phyloP scores from a whole-genome alignment of 805 yeast species.

The Candida coquimbonensis region DNA sequence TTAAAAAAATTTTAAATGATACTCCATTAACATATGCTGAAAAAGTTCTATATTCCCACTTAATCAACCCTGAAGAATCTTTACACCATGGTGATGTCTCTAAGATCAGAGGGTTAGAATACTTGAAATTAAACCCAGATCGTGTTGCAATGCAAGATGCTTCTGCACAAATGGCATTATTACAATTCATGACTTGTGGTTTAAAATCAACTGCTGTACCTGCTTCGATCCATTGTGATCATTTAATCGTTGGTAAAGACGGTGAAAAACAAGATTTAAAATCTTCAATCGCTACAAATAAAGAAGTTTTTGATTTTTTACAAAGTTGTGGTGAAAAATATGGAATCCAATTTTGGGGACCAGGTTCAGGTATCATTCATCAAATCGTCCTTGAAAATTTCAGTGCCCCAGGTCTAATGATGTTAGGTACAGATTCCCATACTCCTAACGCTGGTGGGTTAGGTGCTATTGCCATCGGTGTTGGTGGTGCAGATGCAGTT shows the following conservation, averaged over 20 bases:
- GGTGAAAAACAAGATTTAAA: conserved; percentile 83
- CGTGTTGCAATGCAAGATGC: conserved; percentile 99
- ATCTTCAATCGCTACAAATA: conserved; percentile 76
- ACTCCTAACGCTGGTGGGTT: conserved; percentile 99
- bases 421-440: conserved; percentile 98
- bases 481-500: conserved; percentile 99
- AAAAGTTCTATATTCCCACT: conserved; percentile 88
- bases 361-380: conserved; percentile 98
- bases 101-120: conserved; percentile 76
- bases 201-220: conserved; percentile 85
- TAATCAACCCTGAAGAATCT: conserved; percentile 82
- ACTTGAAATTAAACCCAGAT: conserved; percentile 91
- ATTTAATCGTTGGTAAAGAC: conserved; percentile 91
- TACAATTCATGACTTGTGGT: conserved; percentile 97
- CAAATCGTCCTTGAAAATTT: conserved; percentile 96
- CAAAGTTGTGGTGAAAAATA: conserved; percentile 89
- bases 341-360: conserved; percentile 98
- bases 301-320: conserved; percentile 93
- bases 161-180: conserved; percentile 98
- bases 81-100: conserved; percentile 45
- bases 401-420: conserved; percentile 93
- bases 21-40: conserved; percentile 89
- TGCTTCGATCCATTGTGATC: conserved; percentile 96
- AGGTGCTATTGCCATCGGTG: conserved; percentile 98
- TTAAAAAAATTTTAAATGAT: conserved; percentile 57